Conservation (phyloP, 441 rosid genomes). For the Lepidium campestre region DNA sequence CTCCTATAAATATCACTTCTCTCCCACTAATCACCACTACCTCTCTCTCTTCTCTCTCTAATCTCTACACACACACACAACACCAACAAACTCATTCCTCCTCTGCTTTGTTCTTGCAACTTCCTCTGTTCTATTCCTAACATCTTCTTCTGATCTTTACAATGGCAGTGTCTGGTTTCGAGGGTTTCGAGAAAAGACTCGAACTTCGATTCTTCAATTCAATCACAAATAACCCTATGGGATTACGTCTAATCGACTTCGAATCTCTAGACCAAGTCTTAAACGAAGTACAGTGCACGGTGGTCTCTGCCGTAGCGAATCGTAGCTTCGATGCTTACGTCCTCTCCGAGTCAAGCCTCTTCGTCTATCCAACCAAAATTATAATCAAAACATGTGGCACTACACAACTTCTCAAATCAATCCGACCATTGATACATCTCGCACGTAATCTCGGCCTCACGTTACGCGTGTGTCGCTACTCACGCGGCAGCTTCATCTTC, state of each 20-base stretch:
- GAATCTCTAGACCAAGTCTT: constrained; percentile 62
- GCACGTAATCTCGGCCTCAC: constrained; percentile 62
- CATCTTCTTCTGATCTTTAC: not conserved
- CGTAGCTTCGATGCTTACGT: constrained; percentile 83
- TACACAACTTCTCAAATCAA: constrained; percentile 82
- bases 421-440: constrained; percentile 62
- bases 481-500: constrained; percentile 88
- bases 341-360: constrained; percentile 87
- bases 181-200: constrained; percentile 92
- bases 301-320: constrained; percentile 86
- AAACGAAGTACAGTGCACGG: constrained; percentile 79
- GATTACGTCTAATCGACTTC: constrained; percentile 72
- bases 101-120: not conserved
- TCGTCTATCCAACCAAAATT: constrained; percentile 87
- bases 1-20: constrained; percentile 41
- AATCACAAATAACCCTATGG: constrained; percentile 27
- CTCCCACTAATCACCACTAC: constrained; percentile 26
- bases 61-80: not conserved
- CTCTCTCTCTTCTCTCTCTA: constrained; percentile 44
- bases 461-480: constrained; percentile 61
- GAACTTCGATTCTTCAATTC: constrained; percentile 78
- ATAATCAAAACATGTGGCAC: constrained; percentile 98
- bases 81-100: not conserved
- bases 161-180: constrained; percentile 91
- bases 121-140: constrained; percentile 1